Conservation (phyloP, 2,329 filamentous ascomycete genomes). For the Lasiodiplodia theobromae region DNA sequence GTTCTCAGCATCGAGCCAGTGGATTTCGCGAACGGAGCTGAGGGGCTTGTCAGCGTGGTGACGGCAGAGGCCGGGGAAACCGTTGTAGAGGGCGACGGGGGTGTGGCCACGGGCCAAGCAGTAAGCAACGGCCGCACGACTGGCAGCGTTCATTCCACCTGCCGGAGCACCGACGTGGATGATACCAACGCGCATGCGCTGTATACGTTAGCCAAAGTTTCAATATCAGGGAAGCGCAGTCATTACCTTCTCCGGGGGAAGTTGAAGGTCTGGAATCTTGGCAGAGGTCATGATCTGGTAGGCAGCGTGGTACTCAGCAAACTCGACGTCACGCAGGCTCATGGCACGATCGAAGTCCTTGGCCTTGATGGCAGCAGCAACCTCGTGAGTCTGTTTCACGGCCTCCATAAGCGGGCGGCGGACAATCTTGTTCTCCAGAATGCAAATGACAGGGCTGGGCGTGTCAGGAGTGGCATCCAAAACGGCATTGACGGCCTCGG, state of each 20-base stretch:
- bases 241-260: constrained; percentile 73
- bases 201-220: background rate
- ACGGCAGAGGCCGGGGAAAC: constrained; percentile 90
- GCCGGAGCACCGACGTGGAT: constrained; percentile 97
- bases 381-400: constrained; percentile 83
- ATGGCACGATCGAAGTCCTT: constrained; percentile 91
- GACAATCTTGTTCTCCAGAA: constrained; percentile 97
- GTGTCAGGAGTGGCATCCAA: constrained; percentile 88
- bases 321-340: constrained; percentile 88
- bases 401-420: constrained; percentile 89
- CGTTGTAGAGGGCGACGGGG: constrained; percentile 92
- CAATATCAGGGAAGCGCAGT: background rate
- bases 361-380: constrained; percentile 79
- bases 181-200: constrained; percentile 93
- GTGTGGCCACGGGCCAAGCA: constrained; percentile 92
- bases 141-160: constrained; percentile 97
- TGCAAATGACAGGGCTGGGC: constrained; percentile 92
- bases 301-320: constrained; percentile 87
- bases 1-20: constrained; percentile 91
- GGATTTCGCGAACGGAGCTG: constrained; percentile 82
- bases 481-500: constrained; percentile 91
- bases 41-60: constrained; percentile 86
- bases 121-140: constrained; percentile 90
- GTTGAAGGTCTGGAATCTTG: constrained; percentile 70
- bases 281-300: constrained; percentile 92